phyloP scores from a whole-genome alignment of 2,329 filamentous ascomycete genomes.

The Metarhizium brunneum region DNA sequence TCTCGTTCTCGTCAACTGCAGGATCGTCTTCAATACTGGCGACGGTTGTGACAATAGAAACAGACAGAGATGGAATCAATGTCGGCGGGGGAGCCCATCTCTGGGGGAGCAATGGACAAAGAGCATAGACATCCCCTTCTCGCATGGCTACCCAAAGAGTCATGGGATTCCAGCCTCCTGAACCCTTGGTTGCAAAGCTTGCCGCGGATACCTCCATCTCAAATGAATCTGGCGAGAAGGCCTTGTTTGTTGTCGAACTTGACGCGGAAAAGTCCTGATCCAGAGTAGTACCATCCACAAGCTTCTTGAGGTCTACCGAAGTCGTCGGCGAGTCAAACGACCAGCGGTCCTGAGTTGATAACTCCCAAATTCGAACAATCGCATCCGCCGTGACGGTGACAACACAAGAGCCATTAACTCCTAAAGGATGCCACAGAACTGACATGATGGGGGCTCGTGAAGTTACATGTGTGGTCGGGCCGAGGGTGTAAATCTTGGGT shows the following conservation, averaged over 20 bases:
- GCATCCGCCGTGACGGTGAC: conserved; percentile 86
- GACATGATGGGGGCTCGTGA: conserved; percentile 74
- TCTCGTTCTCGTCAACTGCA: conserved; percentile 39
- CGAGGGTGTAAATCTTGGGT: conserved; percentile 82
- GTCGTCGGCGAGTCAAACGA: conserved; percentile 79
- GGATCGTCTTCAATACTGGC: conserved; percentile 53
- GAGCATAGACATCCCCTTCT: conserved; percentile 83
- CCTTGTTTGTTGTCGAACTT: conserved; percentile 62
- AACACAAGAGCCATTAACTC: conserved; percentile 69
- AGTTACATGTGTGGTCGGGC: conserved; percentile 83
- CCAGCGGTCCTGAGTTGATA: conserved; percentile 74
- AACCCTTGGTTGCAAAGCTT: conserved; percentile 58
- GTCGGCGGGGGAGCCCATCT: conserved; percentile 75
- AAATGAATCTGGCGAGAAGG: conserved; percentile 79
- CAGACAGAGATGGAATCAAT: conserved; percentile 71
- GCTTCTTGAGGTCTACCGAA: conserved; percentile 79
- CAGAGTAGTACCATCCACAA: conserved; percentile 72
- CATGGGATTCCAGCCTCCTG: conserved; percentile 90
- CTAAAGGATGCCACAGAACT: conserved; percentile 86
- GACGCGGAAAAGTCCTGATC: conserved; percentile 80
- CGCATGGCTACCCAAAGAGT: conserved; percentile 96
- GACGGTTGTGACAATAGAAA: conserved; percentile 70
- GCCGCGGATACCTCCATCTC: conserved; percentile 93
- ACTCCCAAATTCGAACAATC: conserved; percentile 81
- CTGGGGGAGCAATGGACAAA: conserved; percentile 81